These are phyloP conservation scores for Geranium rotundifolium DNA, from an alignment of 345 rosid species.

Conservation along the genomic window DNA sequence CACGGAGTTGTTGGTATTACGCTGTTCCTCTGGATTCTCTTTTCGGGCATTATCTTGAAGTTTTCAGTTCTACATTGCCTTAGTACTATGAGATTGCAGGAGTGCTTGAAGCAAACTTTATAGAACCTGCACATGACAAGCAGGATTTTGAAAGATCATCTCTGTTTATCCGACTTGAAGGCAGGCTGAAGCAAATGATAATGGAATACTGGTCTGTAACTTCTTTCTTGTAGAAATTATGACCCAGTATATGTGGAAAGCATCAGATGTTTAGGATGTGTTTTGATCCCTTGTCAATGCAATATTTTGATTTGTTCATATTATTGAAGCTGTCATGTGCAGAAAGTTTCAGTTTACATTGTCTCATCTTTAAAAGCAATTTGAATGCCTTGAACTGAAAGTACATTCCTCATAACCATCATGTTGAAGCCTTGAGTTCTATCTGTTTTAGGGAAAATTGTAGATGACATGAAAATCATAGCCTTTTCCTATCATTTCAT, in stretches of 20 bases:
- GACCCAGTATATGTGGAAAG: background rate
- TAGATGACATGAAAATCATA: too few species aligned
- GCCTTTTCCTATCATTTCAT: too few species aligned
- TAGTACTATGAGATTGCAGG: slow-evolving; percentile 33
- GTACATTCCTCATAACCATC: too few species aligned
- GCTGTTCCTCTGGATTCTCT: slow-evolving; percentile 8
- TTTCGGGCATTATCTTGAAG: slow-evolving; percentile 6
- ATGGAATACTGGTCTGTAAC: slow-evolving; percentile 62
- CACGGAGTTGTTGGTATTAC: slow-evolving; percentile 66
- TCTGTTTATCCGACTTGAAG: slow-evolving; percentile 56
- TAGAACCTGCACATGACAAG: slow-evolving; percentile 96
- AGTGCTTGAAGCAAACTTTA: slow-evolving; percentile 89
- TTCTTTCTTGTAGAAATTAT: slow-evolving; percentile 1
- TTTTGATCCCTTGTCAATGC: background rate
- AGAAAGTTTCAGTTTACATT: background rate
- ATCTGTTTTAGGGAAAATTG: too few species aligned
- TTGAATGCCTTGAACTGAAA: too few species aligned
- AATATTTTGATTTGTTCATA: background rate
- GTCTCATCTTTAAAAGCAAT: background rate
- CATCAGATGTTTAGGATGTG: background rate
- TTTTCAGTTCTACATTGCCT: slow-evolving; percentile 13
- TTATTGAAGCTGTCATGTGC: background rate
- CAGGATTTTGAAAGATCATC: slow-evolving; percentile 95
- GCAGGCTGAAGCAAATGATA: slow-evolving; percentile 55
- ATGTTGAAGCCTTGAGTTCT: too few species aligned